These are phyloP conservation scores for Zangia roseola DNA, from an alignment of 768 basidiomycete genomes.

Conservation along the genomic window DNA sequence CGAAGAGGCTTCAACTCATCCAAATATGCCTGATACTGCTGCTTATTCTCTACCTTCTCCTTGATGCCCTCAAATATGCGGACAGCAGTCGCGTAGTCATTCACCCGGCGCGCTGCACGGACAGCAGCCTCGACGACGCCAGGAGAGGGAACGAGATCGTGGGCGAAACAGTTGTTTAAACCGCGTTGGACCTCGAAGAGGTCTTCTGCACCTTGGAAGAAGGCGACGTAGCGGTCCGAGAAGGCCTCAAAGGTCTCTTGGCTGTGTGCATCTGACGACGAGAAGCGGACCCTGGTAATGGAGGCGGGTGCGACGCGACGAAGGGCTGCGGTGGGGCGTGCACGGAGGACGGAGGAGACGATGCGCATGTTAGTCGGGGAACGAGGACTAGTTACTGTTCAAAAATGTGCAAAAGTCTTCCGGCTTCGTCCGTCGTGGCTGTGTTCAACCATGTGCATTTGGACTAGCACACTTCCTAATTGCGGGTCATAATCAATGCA, in stretches of 20 bases:
- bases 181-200: conserved; percentile 99
- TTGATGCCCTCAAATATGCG: conserved; percentile 93
- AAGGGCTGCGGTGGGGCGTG: conserved; percentile 46
- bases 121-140: conserved; percentile 84
- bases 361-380: conserved; percentile 50
- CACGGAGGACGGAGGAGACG: conserved; percentile 62
- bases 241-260: conserved; percentile 95
- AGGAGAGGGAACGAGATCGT: conserved; percentile 90
- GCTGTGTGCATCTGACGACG: conserved; percentile 60
- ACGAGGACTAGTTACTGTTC: background rate
- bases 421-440: conserved; percentile 22
- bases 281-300: conserved; percentile 28
- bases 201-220: conserved; percentile 92
- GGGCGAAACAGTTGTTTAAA: conserved; percentile 99
- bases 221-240: conserved; percentile 88
- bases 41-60: conserved; percentile 97
- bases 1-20: conserved; percentile 85
- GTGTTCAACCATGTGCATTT: conserved; percentile 3
- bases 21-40: conserved; percentile 92
- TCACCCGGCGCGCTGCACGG: conserved; percentile 83
- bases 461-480: no score
- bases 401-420: conserved; percentile 15
- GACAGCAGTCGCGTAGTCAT: conserved; percentile 97
- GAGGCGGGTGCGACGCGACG: conserved; percentile 49
- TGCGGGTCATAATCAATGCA: no score